Evolutionary conservation across 2,329 filamentous ascomycete genomes (phyloP).

Genomic region (Aspergillus neoniger): DNA sequence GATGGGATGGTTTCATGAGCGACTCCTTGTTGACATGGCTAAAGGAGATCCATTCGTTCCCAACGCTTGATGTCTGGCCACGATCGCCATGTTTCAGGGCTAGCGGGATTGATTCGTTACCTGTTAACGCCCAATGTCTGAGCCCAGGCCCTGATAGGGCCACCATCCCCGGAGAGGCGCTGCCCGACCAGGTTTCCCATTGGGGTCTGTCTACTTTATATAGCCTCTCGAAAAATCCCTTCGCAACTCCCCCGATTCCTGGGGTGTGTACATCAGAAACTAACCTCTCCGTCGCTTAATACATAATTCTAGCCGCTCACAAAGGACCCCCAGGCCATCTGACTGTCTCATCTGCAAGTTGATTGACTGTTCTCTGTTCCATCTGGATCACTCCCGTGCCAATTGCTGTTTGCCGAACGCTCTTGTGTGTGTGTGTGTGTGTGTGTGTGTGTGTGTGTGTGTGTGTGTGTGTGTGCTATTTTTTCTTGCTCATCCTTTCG

Average conservation of each 20-base stretch:
- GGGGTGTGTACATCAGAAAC: conserved; percentile 17
- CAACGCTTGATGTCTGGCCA: conserved; percentile 18
- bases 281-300: conserved; percentile 17
- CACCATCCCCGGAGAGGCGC: conserved; percentile 18
- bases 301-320: conserved; percentile 14
- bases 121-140: conserved; percentile 26
- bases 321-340: conserved; percentile 1
- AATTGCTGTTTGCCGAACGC: conserved; percentile 13
- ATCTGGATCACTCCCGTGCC: background rate
- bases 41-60: conserved; percentile 18
- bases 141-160: conserved; percentile 26
- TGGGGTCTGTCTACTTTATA: conserved; percentile 22
- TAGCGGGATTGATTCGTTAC: conserved; percentile 23
- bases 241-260: conserved; percentile 1
- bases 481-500: conserved; percentile 3
- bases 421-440: background rate
- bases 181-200: conserved; percentile 25
- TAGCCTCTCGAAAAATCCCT: conserved; percentile 11
- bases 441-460: too few species aligned
- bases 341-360: background rate
- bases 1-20: conserved; percentile 13
- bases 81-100: conserved; percentile 18
- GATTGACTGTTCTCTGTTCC: conserved; percentile 1
- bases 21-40: conserved; percentile 18
- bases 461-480: background rate